A percentile compares a stretch with the other conserved stretches of the same genome.
phyloP scores from a whole-genome alignment of 164 flowering plant species.

The Aristolochia californica region DNA sequence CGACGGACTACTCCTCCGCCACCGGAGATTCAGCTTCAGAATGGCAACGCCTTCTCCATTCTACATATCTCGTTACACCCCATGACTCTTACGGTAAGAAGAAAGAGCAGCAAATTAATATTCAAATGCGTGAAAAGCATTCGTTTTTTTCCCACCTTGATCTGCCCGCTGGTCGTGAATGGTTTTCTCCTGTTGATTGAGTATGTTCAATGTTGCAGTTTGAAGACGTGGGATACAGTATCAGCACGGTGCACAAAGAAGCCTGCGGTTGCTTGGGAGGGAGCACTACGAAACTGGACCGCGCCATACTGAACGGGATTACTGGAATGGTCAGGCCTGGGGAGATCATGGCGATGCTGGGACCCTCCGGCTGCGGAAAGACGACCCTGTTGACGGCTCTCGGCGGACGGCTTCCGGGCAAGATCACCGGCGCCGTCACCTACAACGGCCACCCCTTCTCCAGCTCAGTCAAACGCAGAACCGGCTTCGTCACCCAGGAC shows the following conservation, averaged over 20 bases:
- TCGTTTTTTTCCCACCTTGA: too few relatives aligned
- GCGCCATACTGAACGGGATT: constrained; percentile 46
- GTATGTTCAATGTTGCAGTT: too few relatives aligned
- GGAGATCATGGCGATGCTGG: constrained; percentile 84
- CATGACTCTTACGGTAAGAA: constrained; percentile 55
- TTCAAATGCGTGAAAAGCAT: too few relatives aligned
- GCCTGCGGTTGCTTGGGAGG: constrained; percentile 6
- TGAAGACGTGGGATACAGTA: constrained; percentile 50
- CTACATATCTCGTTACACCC: constrained; percentile 32
- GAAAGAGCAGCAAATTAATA: too few relatives aligned
- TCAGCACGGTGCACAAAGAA: constrained; percentile 13
- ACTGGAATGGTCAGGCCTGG: constrained; percentile 69
- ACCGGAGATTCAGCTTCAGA: constrained; percentile 15
- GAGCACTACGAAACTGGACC: constrained; percentile 30
- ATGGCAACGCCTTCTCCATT: constrained; percentile 8
- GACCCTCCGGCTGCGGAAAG: constrained; percentile 93
- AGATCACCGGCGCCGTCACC: constrained; percentile 52
- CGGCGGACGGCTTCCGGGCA: constrained; percentile 59
- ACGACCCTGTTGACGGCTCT: constrained; percentile 82
- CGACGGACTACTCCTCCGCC: too few relatives aligned
- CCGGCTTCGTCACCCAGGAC: constrained; percentile 79
- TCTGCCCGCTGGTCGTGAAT: too few relatives aligned
- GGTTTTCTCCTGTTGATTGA: too few relatives aligned
- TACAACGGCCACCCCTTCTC: constrained; percentile 64
- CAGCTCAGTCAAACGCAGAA: constrained; percentile 44